Percentiles rank a stretch among this genome's conserved stretches.
These are phyloP conservation scores for Malassezia caprae DNA, from an alignment of 1,284 basidiomycete species.

Conservation along the genomic window DNA sequence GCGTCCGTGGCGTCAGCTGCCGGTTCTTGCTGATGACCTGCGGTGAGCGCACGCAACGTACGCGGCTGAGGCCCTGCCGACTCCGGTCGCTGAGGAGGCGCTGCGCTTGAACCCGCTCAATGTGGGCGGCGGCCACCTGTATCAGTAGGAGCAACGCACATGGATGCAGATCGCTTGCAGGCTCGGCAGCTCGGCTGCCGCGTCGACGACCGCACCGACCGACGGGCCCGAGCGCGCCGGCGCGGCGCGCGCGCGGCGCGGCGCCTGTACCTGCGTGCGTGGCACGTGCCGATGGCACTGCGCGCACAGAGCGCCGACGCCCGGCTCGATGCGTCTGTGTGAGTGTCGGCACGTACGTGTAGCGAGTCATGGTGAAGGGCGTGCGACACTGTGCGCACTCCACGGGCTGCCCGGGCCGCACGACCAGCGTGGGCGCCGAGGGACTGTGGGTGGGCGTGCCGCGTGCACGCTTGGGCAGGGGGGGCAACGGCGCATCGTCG, in stretches of 20 bases:
- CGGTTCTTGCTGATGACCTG: conserved; percentile 78
- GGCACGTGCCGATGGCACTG: conserved; percentile 9
- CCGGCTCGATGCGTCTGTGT: conserved; percentile 5
- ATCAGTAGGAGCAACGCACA: not conserved
- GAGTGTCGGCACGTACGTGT: conserved; percentile 46
- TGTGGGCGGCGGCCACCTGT: conserved; percentile 72
- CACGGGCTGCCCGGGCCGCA: conserved; percentile 61
- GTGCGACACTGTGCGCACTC: conserved; percentile 71
- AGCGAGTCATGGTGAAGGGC: conserved; percentile 71
- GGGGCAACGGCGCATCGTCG: conserved; percentile 52
- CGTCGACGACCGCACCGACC: not conserved
- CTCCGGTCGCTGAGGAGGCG: conserved; percentile 64
- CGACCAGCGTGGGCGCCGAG: conserved; percentile 27
- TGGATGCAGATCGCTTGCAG: conserved; percentile 70
- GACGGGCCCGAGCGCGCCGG: not conserved
- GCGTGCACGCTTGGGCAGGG: conserved; percentile 52
- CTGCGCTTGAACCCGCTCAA: conserved; percentile 78
- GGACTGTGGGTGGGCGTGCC: conserved; percentile 57
- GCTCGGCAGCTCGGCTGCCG: conserved; percentile 53
- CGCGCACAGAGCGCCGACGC: conserved; percentile 5
- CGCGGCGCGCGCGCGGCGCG: not conserved
- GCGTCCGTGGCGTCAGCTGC: conserved; percentile 64
- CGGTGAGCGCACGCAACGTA: not conserved
- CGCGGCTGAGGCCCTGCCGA: conserved; percentile 38
- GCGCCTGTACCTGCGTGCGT: not conserved